Evolutionary conservation across 805 yeast genomes (phyloP).

Genomic region (Wickerhamomyces subpelliculosus): DNA sequence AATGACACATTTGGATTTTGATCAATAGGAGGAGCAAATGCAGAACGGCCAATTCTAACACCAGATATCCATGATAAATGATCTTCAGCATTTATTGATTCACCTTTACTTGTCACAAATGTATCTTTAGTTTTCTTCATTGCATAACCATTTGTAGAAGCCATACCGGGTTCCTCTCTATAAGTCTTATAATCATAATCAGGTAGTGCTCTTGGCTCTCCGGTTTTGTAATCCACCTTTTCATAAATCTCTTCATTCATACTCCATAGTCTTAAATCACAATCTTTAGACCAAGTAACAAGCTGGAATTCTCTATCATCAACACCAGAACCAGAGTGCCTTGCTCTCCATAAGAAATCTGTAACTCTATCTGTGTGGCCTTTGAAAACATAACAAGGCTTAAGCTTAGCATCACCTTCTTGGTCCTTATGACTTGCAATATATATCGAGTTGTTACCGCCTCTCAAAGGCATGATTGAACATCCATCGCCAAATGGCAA

Average conservation of each 20-base stretch:
- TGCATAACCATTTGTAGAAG: constrained; percentile 24
- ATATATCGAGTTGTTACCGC: constrained; percentile 55
- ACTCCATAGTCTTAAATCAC: constrained; percentile 81
- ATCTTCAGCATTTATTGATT: constrained; percentile 36
- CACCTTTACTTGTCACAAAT: constrained; percentile 33
- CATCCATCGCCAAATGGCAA: constrained; percentile 87
- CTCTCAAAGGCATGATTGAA: constrained; percentile 85
- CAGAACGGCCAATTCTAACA: constrained; percentile 48
- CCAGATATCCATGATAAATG: constrained; percentile 93
- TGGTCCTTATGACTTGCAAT: constrained; percentile 23
- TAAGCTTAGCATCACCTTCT: constrained; percentile 29
- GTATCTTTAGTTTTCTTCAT: constrained; percentile 31
- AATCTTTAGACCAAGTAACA: constrained; percentile 91
- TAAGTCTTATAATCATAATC: constrained; percentile 40
- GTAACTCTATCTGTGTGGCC: constrained; percentile 84
- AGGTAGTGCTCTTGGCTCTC: constrained; percentile 28
- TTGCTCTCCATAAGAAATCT: constrained; percentile 82
- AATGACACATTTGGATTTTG: constrained; percentile 28
- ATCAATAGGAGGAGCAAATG: constrained; percentile 20
- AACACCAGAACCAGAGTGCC: constrained; percentile 38
- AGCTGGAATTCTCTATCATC: constrained; percentile 83
- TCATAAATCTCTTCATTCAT: constrained; percentile 41
- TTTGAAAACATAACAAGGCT: constrained; percentile 54
- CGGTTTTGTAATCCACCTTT: constrained; percentile 36
- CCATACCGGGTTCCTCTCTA: constrained; percentile 40